Base-by-base conservation (phyloP, 495 filamentous ascomycete genomes). In the Hypoxylon fuscum region DNA sequence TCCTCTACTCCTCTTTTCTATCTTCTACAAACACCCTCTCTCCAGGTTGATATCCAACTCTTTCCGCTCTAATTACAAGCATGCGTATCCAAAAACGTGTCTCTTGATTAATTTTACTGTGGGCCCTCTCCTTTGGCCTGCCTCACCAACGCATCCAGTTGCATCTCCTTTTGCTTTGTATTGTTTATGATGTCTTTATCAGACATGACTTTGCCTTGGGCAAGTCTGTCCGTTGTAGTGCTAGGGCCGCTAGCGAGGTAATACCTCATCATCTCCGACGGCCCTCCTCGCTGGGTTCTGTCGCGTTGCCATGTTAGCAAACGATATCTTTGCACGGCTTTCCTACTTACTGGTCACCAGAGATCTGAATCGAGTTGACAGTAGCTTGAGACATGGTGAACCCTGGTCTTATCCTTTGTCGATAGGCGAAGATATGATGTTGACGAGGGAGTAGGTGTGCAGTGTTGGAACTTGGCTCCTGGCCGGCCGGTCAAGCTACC, bases 151-250 rank as follows among this genome's bases (percentile, higher is more conserved):
- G 46, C 47, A 8, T 66, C 56, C 23, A 66, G 25, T 31, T 51
- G 22, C 2, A 18, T 5, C 34, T 48, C 27, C 46, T 56, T 61
- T 17, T 38, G 25, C 21, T 55, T 34, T 20, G 61, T 1, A 10
- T 14, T 27, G 10, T 21, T 34, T 34, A 45, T 23, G 11, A 66
- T 56, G 1, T 56, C 46, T 21, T 51, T 5, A 20, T 66, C 52
- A 11, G 62, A 66, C 32, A 48, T 52, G 8, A 66, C 12, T 1
- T 43, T 56, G 10, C 62, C 62, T 38, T 66, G 56, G 32, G 55
- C 54, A 1, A 71, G 68, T 10, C 68, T 64, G 8, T 71, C 68
- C 3, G 68, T 63, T 6, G 61, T 43, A 1, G 64, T 68, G 18
- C 49, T 54, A 12, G 68, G 68, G 4, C 12, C 35, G 22, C 41